Conservation (phyloP, 2,329 filamentous ascomycete species). For the Aspergillus melleus region DNA sequence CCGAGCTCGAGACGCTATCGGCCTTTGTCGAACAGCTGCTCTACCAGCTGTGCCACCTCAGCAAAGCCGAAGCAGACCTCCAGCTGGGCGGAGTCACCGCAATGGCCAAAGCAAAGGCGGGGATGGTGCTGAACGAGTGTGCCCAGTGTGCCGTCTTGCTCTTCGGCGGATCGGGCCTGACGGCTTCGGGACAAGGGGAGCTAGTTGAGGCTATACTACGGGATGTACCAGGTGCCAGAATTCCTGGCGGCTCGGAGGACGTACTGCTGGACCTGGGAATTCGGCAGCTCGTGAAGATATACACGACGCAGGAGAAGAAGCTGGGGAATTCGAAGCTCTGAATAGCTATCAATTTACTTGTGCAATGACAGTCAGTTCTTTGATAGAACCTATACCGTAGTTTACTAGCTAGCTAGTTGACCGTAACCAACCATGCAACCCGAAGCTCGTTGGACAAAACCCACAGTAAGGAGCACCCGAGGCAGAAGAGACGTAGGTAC, state of each 20-base stretch:
- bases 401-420: too few species aligned
- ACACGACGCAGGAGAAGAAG: conserved; percentile 39
- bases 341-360: not conserved
- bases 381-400: too few species aligned
- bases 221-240: conserved; percentile 62
- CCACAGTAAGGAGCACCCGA: too few species aligned
- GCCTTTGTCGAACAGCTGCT: conserved; percentile 72
- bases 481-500: too few species aligned
- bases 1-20: conserved; percentile 67
- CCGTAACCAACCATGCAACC: too few species aligned
- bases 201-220: conserved; percentile 66
- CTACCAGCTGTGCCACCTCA: conserved; percentile 65
- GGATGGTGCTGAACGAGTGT: conserved; percentile 70
- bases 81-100: conserved; percentile 71
- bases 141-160: conserved; percentile 68
- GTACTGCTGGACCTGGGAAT: conserved; percentile 70
- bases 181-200: conserved; percentile 66
- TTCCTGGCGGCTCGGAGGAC: conserved; percentile 71
- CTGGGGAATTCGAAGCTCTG: conserved; percentile 33
- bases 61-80: conserved; percentile 45
- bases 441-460: too few species aligned
- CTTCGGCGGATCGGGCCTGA: conserved; percentile 74
- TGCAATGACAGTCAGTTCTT: too few species aligned
- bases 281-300: conserved; percentile 70
- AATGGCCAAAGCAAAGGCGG: conserved; percentile 70